Conservation (phyloP, 306 rosid species). For the Canavalia gladiata region DNA sequence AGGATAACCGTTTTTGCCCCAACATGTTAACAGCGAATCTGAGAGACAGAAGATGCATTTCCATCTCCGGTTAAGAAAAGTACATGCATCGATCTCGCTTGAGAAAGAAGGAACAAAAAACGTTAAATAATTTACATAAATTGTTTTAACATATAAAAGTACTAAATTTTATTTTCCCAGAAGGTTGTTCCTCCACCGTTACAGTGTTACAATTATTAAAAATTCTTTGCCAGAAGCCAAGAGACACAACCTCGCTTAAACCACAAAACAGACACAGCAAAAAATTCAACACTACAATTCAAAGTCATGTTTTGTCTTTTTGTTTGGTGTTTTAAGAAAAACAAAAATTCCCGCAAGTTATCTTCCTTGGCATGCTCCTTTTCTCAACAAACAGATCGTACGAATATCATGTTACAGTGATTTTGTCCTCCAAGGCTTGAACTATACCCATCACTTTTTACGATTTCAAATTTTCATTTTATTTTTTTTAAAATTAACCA, state of each 20-base stretch:
- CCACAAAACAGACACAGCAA: conserved; percentile 45
- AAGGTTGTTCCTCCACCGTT: conserved; percentile 31
- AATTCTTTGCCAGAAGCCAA: conserved; percentile 45
- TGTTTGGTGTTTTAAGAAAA: conserved; percentile 51
- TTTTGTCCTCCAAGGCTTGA: conserved; percentile 40
- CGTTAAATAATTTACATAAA: not conserved
- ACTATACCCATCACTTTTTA: conserved; percentile 1
- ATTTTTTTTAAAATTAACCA: not conserved
- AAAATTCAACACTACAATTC: conserved; percentile 53
- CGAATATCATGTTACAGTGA: conserved; percentile 43
- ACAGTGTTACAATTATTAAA: conserved; percentile 28
- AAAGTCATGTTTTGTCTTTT: conserved; percentile 71
- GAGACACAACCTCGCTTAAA: conserved; percentile 50
- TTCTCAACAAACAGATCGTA: conserved; percentile 33
- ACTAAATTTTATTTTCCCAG: conserved; percentile 38
- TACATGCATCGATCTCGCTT: conserved; percentile 23
- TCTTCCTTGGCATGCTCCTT: conserved; percentile 29
- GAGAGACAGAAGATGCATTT: conserved; percentile 23
- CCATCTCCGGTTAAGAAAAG: conserved; percentile 25
- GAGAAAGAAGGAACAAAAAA: not conserved
- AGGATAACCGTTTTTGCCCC: conserved; percentile 30
- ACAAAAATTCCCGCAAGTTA: conserved; percentile 43
- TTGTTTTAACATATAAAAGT: not conserved
- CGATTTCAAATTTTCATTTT: not conserved
- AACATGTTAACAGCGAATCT: conserved; percentile 34